Base-by-base conservation (phyloP, 164 flowering plant species). In the Taxillus chinensis region DNA sequence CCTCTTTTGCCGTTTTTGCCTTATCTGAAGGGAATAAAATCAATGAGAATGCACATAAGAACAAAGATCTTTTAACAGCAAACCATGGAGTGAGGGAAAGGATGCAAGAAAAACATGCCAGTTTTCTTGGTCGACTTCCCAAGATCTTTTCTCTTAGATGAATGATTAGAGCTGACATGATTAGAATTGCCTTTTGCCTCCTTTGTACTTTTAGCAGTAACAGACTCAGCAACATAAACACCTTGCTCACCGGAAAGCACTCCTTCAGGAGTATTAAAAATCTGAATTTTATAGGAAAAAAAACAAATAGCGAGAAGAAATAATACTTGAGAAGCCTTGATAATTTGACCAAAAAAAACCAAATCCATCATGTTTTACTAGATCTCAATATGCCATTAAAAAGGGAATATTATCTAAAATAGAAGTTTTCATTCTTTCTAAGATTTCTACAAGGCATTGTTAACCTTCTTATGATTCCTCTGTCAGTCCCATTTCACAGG, bases 231-330 rank as follows among this genome's bases (percentile, higher is more conserved):
- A 74, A 92, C 70, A 81, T 95, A 95, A 67, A 95, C 90, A 73
- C 98, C 99, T 79, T 75, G 86, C 79, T 95, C 99, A 72, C 68
- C 84, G 7, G 98, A 95, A 54, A 95, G 96, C 73, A 77, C 74
- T 64, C 99, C 98, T 76, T 95, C 99, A 12, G 96, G 95, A 55
- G 99, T 95, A 48, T 66, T 71, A 68, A 87, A 95, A 63, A 95
- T 81, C 99, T 95, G 80, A 62, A 68, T 57, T 54, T 4, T 41
- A 76, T 60, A 8, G 61, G 3, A 46, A 14, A 52, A 56, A 45
- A 39, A 7, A 64, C 6, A 62, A 17, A 6, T 43, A 8, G 13
- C 37, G 12, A 39, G 40, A 41, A 62, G 40, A 45, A 3, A 48
- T 43, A 43, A 8, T 43, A 5, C 8, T 43, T 43, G 49, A n/a